Conservation (phyloP, 1,284 basidiomycete genomes). For the Trichosporon sp. region DNA sequence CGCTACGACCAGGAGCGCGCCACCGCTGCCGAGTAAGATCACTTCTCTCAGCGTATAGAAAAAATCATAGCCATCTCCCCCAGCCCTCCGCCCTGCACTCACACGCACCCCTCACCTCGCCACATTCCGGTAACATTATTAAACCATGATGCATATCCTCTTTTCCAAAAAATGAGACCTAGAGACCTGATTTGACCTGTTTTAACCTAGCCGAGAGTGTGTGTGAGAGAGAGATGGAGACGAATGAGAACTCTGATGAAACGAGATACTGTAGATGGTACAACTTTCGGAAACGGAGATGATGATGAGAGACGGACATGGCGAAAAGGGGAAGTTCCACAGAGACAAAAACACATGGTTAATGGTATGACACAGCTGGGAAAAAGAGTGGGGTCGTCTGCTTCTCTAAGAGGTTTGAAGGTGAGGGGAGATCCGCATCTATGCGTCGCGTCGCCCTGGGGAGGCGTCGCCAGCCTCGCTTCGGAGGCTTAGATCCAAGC, state of each 20-base stretch:
- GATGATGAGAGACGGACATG: not conserved
- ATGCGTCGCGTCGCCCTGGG: not conserved
- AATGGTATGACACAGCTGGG: not conserved
- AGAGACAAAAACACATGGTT: not conserved
- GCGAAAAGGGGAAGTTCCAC: not conserved
- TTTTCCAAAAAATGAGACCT: constrained; percentile 12
- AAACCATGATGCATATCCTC: constrained; percentile 21
- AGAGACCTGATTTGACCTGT: no score
- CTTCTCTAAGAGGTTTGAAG: constrained; percentile 3
- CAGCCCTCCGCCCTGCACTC: not conserved
- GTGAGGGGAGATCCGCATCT: not conserved
- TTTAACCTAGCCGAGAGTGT: not conserved
- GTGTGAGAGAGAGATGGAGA: not conserved
- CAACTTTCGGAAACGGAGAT: constrained; percentile 4
- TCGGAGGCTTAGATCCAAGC: not conserved
- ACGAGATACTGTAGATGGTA: constrained; percentile 6
- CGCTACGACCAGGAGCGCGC: not conserved
- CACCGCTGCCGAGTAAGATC: not conserved
- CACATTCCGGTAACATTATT: constrained; percentile 19
- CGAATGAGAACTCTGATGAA: not conserved
- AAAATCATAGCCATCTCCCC: constrained; percentile 7
- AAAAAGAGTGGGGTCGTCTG: not conserved
- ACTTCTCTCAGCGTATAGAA: not conserved
- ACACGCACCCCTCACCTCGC: constrained; percentile 4
- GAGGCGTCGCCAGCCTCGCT: not conserved